phyloP scores from a whole-genome alignment of 202 grass and related monocot species.

The Zoysia matrella region DNA sequence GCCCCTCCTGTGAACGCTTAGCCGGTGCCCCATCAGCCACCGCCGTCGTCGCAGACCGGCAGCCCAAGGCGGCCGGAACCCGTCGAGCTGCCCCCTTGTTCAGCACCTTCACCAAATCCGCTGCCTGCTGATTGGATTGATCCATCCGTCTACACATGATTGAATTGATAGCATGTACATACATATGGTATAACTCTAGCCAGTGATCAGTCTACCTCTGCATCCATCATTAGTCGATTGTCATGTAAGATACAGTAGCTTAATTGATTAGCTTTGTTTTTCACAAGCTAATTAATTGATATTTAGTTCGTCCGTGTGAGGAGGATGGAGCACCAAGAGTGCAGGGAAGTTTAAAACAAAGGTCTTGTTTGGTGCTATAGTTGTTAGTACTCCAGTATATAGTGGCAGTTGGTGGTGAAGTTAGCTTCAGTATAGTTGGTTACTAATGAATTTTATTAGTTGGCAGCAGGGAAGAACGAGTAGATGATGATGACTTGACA shows the following conservation, averaged over 20 bases:
- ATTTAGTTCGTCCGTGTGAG: background rate
- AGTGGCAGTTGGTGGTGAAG: slow-evolving; percentile 6
- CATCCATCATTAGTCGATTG: background rate
- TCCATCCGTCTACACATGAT: background rate
- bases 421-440: slow-evolving; percentile 16
- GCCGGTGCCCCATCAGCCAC: background rate
- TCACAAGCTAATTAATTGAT: slow-evolving; percentile 40
- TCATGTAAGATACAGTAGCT: slow-evolving; percentile 15
- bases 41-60: background rate
- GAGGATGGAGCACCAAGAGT: slow-evolving; percentile 13
- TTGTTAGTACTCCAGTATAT: background rate
- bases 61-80: background rate
- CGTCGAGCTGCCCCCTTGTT: slow-evolving; percentile 20
- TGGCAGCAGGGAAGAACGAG: slow-evolving; percentile 3
- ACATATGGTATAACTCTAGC: background rate
- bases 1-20: slow-evolving; percentile 56
- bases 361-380: slow-evolving; percentile 20
- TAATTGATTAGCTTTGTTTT: slow-evolving; percentile 48
- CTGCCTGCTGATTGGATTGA: slow-evolving; percentile 31
- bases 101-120: slow-evolving; percentile 39
- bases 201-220: too few relatives aligned
- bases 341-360: background rate
- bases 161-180: background rate
- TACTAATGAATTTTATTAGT: slow-evolving; percentile 41
- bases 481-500: slow-evolving; percentile 41